Percentiles rank a stretch among this genome's conserved stretches.
phyloP scores from a whole-genome alignment of 371 early-diverging fungal genomes.

The Mortierella sp. region DNA sequence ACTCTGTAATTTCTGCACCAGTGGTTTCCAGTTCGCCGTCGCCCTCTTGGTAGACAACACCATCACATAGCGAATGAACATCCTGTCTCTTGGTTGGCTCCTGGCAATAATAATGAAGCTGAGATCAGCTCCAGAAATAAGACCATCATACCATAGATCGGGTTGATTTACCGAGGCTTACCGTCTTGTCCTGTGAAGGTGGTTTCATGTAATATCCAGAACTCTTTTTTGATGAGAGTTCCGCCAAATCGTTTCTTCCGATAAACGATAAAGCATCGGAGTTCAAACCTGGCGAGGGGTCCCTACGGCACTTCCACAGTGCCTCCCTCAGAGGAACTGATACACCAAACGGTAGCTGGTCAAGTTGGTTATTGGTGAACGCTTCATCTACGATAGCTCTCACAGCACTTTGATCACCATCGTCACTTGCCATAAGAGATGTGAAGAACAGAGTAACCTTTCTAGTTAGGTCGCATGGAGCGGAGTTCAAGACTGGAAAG shows the following conservation, averaged over 20 bases:
- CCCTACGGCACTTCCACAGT: constrained; percentile 37
- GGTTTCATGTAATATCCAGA: constrained; percentile 35
- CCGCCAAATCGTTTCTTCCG: constrained; percentile 75
- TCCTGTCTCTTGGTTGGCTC: constrained; percentile 39
- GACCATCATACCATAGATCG: neutral
- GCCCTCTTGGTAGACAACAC: constrained; percentile 15
- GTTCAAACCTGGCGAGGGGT: constrained; percentile 22
- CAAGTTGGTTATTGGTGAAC: constrained; percentile 14
- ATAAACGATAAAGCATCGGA: constrained; percentile 26
- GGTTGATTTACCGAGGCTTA: neutral
- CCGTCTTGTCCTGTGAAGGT: constrained; percentile 4
- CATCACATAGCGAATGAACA: constrained; percentile 41
- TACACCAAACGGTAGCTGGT: constrained; percentile 39
- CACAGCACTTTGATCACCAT: constrained; percentile 48
- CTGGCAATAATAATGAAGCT: constrained; percentile 2
- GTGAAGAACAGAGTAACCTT: constrained; percentile 30
- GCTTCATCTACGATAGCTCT: constrained; percentile 56
- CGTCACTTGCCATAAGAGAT: constrained; percentile 16
- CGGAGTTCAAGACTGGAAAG: neutral
- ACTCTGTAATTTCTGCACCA: constrained; percentile 55
- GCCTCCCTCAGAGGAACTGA: constrained; percentile 36
- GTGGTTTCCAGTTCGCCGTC: constrained; percentile 46
- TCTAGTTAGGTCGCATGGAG: constrained; percentile 25
- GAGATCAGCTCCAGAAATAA: neutral
- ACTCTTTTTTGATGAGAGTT: constrained; percentile 52